Evolutionary conservation across 2,329 filamentous ascomycete genomes (phyloP).

Genomic region (Chaetomium globosum): DNA sequence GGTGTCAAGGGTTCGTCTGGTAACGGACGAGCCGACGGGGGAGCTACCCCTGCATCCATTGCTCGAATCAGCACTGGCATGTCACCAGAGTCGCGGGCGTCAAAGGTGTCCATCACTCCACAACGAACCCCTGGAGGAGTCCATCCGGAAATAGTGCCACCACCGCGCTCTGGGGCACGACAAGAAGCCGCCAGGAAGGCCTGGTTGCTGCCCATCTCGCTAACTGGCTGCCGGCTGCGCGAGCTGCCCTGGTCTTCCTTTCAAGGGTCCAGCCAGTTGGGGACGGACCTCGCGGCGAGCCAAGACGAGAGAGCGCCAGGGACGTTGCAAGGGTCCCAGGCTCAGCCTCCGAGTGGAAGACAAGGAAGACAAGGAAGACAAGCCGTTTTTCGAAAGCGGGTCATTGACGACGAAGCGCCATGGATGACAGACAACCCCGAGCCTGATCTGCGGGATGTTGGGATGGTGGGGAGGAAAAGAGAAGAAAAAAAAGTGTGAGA

Average conservation of each 20-base stretch:
- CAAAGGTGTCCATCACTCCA: slow-evolving; percentile 28
- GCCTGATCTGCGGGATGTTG: background rate
- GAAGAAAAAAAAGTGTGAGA: background rate
- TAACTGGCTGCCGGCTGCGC: slow-evolving; percentile 28
- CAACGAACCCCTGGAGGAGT: slow-evolving; percentile 24
- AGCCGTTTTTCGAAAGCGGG: slow-evolving; percentile 10
- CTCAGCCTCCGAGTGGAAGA: slow-evolving; percentile 23
- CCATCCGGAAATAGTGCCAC: slow-evolving; percentile 31
- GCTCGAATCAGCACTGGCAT: slow-evolving; percentile 28
- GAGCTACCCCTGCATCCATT: slow-evolving; percentile 27
- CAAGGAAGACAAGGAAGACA: slow-evolving; percentile 9
- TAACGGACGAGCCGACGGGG: slow-evolving; percentile 19
- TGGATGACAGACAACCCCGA: background rate
- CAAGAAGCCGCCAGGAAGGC: slow-evolving; percentile 18
- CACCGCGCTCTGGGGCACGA: slow-evolving; percentile 23
- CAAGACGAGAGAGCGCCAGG: slow-evolving; percentile 19
- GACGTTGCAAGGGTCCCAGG: slow-evolving; percentile 16
- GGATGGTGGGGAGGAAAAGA: too few species aligned
- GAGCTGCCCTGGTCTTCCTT: slow-evolving; percentile 23
- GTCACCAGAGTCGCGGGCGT: slow-evolving; percentile 27
- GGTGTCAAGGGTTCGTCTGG: slow-evolving; percentile 29
- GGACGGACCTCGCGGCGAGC: slow-evolving; percentile 14
- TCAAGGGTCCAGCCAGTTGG: slow-evolving; percentile 30
- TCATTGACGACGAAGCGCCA: slow-evolving; percentile 9
- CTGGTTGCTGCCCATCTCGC: slow-evolving; percentile 36